Evolutionary conservation across 192 early-diverging fungal genomes (phyloP).

Genomic region (Backusella circina): DNA sequence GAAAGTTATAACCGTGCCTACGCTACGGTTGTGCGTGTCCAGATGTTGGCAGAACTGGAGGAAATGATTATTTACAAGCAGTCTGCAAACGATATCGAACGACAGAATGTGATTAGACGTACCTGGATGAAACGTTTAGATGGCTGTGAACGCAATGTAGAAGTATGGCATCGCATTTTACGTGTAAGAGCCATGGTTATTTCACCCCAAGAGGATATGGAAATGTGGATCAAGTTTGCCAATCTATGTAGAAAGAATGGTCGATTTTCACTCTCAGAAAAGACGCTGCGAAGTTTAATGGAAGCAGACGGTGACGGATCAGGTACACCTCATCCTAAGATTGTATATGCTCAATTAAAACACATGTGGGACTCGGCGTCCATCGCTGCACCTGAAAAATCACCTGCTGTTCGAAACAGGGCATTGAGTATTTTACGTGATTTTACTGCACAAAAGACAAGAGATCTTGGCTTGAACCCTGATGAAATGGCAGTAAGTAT

Average conservation of each 20-base stretch:
- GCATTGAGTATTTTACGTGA: slow-evolving; percentile 74
- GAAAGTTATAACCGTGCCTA: slow-evolving; percentile 96
- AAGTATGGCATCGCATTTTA: slow-evolving; percentile 92
- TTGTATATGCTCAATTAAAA: slow-evolving; percentile 92
- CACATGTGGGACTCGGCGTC: slow-evolving; percentile 71
- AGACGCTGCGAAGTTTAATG: slow-evolving; percentile 72
- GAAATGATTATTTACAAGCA: slow-evolving; percentile 93
- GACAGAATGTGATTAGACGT: slow-evolving; percentile 66
- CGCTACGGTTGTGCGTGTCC: slow-evolving; percentile 81
- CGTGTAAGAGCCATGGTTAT: slow-evolving; percentile 86
- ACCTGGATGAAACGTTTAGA: slow-evolving; percentile 89
- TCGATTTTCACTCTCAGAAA: slow-evolving; percentile 73
- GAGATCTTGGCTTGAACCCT: slow-evolving; percentile 59
- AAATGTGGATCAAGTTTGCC: slow-evolving; percentile 94
- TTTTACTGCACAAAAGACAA: slow-evolving; percentile 74
- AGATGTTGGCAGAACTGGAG: slow-evolving; percentile 97
- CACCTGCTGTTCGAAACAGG: slow-evolving; percentile 48
- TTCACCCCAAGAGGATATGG: slow-evolving; percentile 88
- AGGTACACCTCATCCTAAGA: slow-evolving; percentile 56
- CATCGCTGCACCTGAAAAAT: slow-evolving; percentile 3
- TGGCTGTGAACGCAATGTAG: slow-evolving; percentile 89
- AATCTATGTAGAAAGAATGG: slow-evolving; percentile 91
- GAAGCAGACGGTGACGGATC: slow-evolving; percentile 46
- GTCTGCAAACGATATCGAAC: slow-evolving; percentile 72
- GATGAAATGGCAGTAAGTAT: slow-evolving; percentile 49